A percentile compares a stretch with the other conserved stretches of the same genome.
Evolutionary conservation across 208 protist species (phyloP).

Genomic region (Novymonas esmeraldas): DNA sequence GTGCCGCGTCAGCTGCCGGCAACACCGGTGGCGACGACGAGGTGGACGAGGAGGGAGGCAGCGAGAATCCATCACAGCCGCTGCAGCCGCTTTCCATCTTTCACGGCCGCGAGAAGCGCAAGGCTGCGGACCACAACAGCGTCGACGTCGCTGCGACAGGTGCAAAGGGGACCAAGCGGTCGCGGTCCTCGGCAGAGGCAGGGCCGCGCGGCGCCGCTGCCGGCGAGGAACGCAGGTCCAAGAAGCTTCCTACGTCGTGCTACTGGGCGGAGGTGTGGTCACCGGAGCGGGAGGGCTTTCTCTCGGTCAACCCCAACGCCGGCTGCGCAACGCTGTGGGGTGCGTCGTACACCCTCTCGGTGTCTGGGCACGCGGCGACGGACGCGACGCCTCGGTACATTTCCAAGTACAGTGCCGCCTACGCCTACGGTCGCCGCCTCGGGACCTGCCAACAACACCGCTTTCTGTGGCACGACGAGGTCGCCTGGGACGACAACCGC

Average conservation of each 20-base stretch:
- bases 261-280: constrained; percentile 93
- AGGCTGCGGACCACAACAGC: constrained; percentile 1
- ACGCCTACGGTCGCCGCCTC: constrained; percentile 54
- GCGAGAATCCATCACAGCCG: constrained; percentile 6
- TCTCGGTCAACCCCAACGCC: constrained; percentile 85
- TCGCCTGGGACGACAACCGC: constrained; percentile 80
- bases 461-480: constrained; percentile 77
- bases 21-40: background rate
- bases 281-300: constrained; percentile 66
- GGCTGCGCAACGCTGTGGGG: constrained; percentile 81
- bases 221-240: constrained; percentile 34
- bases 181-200: constrained; percentile 10
- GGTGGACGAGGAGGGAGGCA: constrained; percentile 9
- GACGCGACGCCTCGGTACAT: constrained; percentile 87
- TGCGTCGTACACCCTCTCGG: constrained; percentile 81
- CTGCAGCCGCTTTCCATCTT: constrained; percentile 43
- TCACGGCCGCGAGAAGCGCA: constrained; percentile 23
- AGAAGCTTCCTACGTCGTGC: constrained; percentile 71
- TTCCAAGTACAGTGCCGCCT: constrained; percentile 78
- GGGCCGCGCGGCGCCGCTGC: constrained; percentile 8
- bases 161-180: constrained; percentile 8
- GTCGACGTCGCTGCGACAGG: background rate
- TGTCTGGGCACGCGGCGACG: constrained; percentile 64
- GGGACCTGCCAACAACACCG: constrained; percentile 59
- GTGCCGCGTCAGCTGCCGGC: background rate